Percentiles rank a stretch among this genome's conserved stretches.
Conservation (phyloP, 192 early-diverging fungal genomes). For the Coemansia sp. region DNA sequence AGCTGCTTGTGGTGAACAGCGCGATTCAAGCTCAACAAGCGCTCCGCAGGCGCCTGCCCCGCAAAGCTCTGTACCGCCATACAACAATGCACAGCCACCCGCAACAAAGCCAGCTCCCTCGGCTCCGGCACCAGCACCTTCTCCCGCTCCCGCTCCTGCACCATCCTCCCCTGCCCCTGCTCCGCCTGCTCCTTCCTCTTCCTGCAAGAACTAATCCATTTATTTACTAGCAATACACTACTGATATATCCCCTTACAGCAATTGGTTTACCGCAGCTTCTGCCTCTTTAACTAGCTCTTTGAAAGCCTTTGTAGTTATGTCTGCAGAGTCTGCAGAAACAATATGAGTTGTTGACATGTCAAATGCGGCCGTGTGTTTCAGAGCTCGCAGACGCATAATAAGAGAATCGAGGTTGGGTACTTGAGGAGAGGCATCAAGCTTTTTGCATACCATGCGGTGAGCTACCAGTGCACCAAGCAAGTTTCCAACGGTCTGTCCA, state of each 20-base stretch:
- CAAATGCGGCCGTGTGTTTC: constrained; percentile 10
- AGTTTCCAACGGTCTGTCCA: constrained; percentile 17
- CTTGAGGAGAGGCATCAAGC: constrained; percentile 4
- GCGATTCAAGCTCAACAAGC: constrained; percentile 2
- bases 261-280: neutral
- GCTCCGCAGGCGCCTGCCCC: neutral
- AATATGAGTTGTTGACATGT: neutral
- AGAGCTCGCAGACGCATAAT: constrained; percentile 36
- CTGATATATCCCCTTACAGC: neutral
- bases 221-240: neutral
- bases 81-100: constrained; percentile 22
- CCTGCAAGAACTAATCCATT: constrained; percentile 1
- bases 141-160: constrained; percentile 3
- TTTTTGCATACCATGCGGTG: constrained; percentile 24
- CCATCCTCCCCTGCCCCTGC: neutral
- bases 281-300: constrained; percentile 1
- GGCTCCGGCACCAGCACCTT: constrained; percentile 9
- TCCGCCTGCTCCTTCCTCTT: neutral
- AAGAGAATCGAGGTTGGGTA: constrained; percentile 20
- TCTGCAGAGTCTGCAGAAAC: neutral
- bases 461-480: constrained; percentile 27
- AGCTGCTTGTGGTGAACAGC: constrained; percentile 17
- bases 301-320: constrained; percentile 7
- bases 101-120: constrained; percentile 5
- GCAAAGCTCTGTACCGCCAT: constrained; percentile 1